Evolutionary conservation across 2,329 filamentous ascomycete species (phyloP).

Genomic region (Neonectria ditissima): DNA sequence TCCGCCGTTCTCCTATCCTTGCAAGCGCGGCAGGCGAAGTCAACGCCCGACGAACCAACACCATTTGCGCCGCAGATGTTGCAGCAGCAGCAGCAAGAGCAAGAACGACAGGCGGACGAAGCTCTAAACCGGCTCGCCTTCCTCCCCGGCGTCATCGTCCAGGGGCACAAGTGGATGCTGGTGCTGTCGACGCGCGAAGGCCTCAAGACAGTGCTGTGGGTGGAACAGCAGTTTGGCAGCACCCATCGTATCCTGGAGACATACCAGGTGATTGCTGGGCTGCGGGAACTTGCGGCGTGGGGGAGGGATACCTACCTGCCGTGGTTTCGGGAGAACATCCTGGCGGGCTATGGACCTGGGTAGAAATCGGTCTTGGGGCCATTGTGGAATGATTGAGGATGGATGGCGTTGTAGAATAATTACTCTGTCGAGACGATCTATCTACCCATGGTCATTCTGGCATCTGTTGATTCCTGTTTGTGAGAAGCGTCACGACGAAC

Average conservation of each 20-base stretch:
- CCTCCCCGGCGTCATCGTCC: conserved; percentile 37
- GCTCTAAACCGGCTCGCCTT: conserved; percentile 23
- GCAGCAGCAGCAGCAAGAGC: conserved; percentile 7
- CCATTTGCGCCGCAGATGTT: not conserved
- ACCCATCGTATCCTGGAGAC: conserved; percentile 30
- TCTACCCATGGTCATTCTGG: no score
- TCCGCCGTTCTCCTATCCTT: not conserved
- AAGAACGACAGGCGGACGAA: not conserved
- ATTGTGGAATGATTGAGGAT: no score
- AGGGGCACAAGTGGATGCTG: conserved; percentile 36
- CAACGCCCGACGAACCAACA: not conserved
- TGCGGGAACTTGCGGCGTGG: conserved; percentile 30
- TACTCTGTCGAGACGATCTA: no score
- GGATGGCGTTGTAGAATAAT: no score
- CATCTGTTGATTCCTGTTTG: no score
- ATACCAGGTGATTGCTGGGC: conserved; percentile 33
- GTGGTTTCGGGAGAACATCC: conserved; percentile 27
- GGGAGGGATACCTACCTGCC: conserved; percentile 30
- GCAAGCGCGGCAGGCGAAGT: not conserved
- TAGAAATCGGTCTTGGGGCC: no score
- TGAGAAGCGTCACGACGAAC: no score
- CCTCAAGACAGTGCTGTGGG: conserved; percentile 31
- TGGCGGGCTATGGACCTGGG: not conserved
- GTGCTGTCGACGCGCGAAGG: conserved; percentile 36
- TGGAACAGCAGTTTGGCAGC: conserved; percentile 33